A percentile compares a stretch with the other conserved stretches of the same genome.
phyloP scores from a whole-genome alignment of 257 asterid genomes.

The Leptodermis oblonga region DNA sequence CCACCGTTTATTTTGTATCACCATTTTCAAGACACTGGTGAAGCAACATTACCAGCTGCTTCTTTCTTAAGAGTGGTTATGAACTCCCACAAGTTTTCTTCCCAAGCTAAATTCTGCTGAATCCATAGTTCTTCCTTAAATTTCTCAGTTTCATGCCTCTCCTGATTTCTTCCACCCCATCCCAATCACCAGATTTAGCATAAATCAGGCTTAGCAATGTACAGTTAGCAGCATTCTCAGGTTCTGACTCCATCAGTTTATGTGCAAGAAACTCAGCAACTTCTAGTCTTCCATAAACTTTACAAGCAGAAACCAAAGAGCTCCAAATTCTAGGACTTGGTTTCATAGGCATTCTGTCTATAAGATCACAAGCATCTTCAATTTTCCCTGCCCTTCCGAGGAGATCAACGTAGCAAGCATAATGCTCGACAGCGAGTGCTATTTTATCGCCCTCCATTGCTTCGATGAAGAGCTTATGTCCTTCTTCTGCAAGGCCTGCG shows the following conservation, averaged over 20 bases:
- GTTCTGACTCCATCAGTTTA: conserved; percentile 47
- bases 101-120: conserved; percentile 44
- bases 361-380: conserved; percentile 45
- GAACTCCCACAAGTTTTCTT: background rate
- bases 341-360: conserved; percentile 37
- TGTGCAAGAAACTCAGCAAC: conserved; percentile 46
- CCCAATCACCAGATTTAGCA: conserved; percentile 70
- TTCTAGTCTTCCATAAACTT: conserved; percentile 53
- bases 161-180: conserved; percentile 51
- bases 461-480: conserved; percentile 35
- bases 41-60: too few relatives aligned
- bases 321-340: conserved; percentile 43
- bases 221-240: conserved; percentile 62
- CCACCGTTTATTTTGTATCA: too few relatives aligned
- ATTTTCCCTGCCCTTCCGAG: conserved; percentile 72
- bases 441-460: conserved; percentile 30
- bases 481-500: conserved; percentile 56
- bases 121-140: conserved; percentile 38
- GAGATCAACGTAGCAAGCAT: conserved; percentile 62
- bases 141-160: conserved; percentile 37
- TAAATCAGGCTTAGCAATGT: conserved; percentile 48
- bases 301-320: conserved; percentile 55
- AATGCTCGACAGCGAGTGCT: conserved; percentile 41
- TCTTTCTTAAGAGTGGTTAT: too few relatives aligned
- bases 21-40: too few relatives aligned